These are phyloP conservation scores for Amoebophrya sp. DNA, from an alignment of 169 alveolate species.

Conservation along the genomic window DNA sequence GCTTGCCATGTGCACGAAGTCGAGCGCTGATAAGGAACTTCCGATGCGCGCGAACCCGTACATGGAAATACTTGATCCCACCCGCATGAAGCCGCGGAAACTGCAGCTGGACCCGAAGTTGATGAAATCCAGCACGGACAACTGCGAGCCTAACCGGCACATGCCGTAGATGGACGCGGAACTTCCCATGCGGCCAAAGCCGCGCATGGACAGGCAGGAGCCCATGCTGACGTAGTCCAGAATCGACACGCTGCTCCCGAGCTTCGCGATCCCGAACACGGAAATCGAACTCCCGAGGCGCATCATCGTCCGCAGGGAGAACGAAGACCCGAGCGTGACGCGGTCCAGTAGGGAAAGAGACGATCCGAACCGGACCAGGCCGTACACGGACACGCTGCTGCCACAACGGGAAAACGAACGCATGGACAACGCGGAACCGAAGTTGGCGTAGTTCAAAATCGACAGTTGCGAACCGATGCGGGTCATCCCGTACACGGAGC, in stretches of 20 bases:
- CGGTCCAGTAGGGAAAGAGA: not conserved
- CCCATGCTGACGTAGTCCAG: constrained; percentile 30
- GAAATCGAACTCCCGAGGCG: constrained; percentile 3
- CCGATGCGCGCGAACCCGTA: constrained; percentile 16
- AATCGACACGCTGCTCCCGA: constrained; percentile 11
- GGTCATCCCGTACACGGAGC: constrained; percentile 3
- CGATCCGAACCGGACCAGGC: constrained; percentile 9
- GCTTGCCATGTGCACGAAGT: not conserved
- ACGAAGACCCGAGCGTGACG: constrained; percentile 9
- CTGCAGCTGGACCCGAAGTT: not conserved
- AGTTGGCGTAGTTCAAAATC: constrained; percentile 4
- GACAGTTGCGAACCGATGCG: constrained; percentile 18
- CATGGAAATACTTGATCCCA: not conserved
- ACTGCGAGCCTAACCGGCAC: not conserved
- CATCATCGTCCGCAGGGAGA: not conserved
- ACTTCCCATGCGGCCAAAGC: constrained; percentile 1
- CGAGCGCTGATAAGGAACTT: not conserved
- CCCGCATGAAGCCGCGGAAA: constrained; percentile 28
- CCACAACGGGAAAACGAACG: not conserved
- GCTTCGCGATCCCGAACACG: not conserved
- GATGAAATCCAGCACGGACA: constrained; percentile 30
- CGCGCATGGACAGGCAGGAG: not conserved
- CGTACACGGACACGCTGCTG: not conserved
- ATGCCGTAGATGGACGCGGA: not conserved
- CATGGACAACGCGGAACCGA: constrained; percentile 21